These are phyloP conservation scores for Gossypium bickii DNA, from an alignment of 345 rosid species.

Conservation along the genomic window DNA sequence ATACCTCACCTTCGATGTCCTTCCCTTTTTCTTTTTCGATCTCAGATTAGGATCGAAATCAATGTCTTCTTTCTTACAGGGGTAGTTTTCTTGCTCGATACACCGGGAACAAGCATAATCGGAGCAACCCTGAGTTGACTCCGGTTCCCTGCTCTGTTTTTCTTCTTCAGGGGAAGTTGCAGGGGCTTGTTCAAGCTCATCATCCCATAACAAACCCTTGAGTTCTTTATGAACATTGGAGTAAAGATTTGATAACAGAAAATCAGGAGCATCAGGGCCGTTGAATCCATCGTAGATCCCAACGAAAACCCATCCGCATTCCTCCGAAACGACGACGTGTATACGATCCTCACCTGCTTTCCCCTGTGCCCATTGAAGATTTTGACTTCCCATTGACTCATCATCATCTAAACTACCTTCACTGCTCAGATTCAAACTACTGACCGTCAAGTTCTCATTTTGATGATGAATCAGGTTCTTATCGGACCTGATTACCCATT, in stretches of 20 bases:
- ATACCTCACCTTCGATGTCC: constrained; percentile 32
- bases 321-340: constrained; percentile 94
- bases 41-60: constrained; percentile 31
- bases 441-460: constrained; percentile 64
- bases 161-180: constrained; percentile 18
- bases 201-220: constrained; percentile 88
- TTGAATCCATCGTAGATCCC: constrained; percentile 98
- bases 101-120: constrained; percentile 29
- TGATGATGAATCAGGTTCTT: constrained; percentile 33
- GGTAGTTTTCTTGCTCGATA: constrained; percentile 36
- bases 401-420: constrained; percentile 80
- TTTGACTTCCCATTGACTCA: constrained; percentile 63
- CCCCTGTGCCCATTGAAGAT: constrained; percentile 98
- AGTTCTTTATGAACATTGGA: constrained; percentile 72
- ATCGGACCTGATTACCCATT: constrained; percentile 60
- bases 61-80: constrained; percentile 20
- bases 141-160: constrained; percentile 12
- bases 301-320: constrained; percentile 88
- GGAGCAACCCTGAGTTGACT: background rate
- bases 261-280: constrained; percentile 98
- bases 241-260: constrained; percentile 63
- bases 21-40: constrained; percentile 29
- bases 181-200: constrained; percentile 43
- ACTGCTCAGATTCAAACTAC: constrained; percentile 54
- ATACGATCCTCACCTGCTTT: constrained; percentile 99